phyloP scores from a whole-genome alignment of 2,329 filamentous ascomycete genomes.

The Alternaria longipes region DNA sequence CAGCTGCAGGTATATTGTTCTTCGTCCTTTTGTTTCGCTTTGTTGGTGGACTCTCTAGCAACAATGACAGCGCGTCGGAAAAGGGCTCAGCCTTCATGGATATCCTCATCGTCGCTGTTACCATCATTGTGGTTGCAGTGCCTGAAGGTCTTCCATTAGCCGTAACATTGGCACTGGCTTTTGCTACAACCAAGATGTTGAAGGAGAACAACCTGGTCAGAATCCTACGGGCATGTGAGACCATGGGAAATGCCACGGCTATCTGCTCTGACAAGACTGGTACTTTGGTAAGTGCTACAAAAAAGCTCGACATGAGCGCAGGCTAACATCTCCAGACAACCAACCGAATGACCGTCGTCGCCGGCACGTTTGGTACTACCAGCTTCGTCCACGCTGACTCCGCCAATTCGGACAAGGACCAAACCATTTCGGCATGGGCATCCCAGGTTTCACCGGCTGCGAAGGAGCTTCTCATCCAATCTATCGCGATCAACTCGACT shows the following conservation, averaged over 20 bases:
- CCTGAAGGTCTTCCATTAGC: conserved; percentile 52
- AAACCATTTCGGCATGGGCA: conserved; percentile 53
- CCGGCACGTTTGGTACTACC: conserved; percentile 49
- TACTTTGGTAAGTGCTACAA: conserved; percentile 26
- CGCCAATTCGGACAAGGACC: conserved; percentile 51
- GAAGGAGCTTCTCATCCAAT: conserved; percentile 40
- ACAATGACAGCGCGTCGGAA: conserved; percentile 31
- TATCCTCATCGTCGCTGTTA: conserved; percentile 55
- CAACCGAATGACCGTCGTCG: conserved; percentile 55
- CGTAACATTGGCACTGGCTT: conserved; percentile 48
- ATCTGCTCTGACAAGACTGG: conserved; percentile 52
- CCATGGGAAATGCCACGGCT: conserved; percentile 49
- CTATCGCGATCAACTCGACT: conserved; percentile 58
- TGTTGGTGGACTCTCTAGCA: conserved; percentile 41
- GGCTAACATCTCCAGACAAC: conserved; percentile 34
- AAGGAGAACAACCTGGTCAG: conserved; percentile 50
- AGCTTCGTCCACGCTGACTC: conserved; percentile 62
- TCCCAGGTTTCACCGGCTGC: conserved; percentile 55
- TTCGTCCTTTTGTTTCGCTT: conserved; percentile 53
- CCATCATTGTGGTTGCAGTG: conserved; percentile 55
- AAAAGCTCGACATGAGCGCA: too few species aligned
- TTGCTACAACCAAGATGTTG: conserved; percentile 48
- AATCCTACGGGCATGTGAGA: conserved; percentile 46
- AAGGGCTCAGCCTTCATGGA: conserved; percentile 53
- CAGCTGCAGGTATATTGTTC: conserved; percentile 51